These are phyloP conservation scores for Leishmania mexicana DNA, from an alignment of 208 protist species.

Conservation along the genomic window DNA sequence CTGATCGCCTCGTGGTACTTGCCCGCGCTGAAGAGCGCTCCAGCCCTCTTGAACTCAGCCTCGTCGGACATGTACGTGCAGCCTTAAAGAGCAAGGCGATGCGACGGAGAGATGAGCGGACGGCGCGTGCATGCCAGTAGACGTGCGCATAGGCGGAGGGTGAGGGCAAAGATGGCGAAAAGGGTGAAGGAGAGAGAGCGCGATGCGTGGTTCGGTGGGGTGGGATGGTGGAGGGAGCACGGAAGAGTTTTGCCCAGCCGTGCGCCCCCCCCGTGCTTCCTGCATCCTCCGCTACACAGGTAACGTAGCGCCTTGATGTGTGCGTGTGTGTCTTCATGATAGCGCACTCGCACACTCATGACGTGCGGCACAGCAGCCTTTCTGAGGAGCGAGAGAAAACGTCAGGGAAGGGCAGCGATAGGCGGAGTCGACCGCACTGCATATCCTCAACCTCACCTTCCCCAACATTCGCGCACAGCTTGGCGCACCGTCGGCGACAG, in stretches of 20 bases:
- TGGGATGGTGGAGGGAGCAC: neutral
- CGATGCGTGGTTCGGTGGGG: too few species aligned
- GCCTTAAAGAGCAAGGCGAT: neutral
- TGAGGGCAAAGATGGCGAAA: neutral
- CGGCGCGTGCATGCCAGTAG: neutral
- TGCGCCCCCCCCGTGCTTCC: neutral
- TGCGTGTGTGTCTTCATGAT: neutral
- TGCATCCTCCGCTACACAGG: neutral
- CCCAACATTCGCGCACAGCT: neutral
- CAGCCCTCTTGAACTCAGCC: conserved; percentile 50
- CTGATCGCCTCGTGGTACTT: conserved; percentile 61
- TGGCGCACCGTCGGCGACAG: neutral
- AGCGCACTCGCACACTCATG: neutral
- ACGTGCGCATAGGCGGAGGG: neutral
- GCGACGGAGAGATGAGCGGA: neutral
- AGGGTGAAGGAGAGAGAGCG: neutral
- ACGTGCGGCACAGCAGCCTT: neutral
- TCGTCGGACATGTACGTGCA: conserved; percentile 47
- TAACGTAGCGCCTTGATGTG: neutral
- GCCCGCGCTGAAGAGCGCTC: conserved; percentile 44
- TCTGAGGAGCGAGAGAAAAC: neutral
- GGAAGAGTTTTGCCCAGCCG: too few species aligned
- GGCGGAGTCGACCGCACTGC: neutral
- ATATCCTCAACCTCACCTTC: neutral
- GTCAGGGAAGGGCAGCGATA: neutral